phyloP scores from a whole-genome alignment of 2,329 filamentous ascomycete genomes.

The Zymoseptoria pseudotritici region DNA sequence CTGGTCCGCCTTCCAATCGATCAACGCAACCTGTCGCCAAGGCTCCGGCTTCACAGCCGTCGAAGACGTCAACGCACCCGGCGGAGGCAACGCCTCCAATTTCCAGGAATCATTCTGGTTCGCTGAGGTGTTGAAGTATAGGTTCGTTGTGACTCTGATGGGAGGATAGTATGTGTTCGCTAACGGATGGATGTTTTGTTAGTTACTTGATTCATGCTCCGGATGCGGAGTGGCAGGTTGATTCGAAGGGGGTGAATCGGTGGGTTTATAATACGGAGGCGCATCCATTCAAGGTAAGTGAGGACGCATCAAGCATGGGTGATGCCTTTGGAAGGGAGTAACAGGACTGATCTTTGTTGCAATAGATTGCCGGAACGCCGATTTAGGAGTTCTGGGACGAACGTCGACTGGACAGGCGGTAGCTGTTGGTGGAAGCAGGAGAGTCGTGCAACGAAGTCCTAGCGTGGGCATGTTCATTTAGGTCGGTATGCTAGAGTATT shows the following conservation, averaged over 20 bases:
- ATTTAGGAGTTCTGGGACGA: neutral
- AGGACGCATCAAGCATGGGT: too few species aligned
- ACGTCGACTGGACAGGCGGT: too few species aligned
- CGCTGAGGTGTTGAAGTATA: conserved; percentile 79
- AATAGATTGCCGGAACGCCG: conserved; percentile 2
- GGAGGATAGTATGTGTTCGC: too few species aligned
- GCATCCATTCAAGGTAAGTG: conserved; percentile 48
- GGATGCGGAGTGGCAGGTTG: conserved; percentile 46
- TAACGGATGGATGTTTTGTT: conserved; percentile 42
- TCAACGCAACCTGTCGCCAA: conserved; percentile 9
- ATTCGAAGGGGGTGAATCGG: conserved; percentile 41
- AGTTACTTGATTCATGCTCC: conserved; percentile 58
- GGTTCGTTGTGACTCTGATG: neutral
- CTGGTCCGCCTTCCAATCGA: conserved; percentile 13
- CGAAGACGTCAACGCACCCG: conserved; percentile 10
- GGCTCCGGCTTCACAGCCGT: conserved; percentile 13
- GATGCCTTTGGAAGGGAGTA: neutral
- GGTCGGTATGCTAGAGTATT: too few species aligned
- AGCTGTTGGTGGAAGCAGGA: too few species aligned
- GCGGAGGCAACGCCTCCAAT: conserved; percentile 50
- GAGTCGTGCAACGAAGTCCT: too few species aligned
- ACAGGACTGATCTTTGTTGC: neutral
- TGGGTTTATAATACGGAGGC: conserved; percentile 61
- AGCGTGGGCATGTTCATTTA: too few species aligned
- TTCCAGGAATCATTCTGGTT: conserved; percentile 85